These are phyloP conservation scores for Colletotrichum camelliae DNA, from an alignment of 2,329 filamentous ascomycete genomes.

Conservation along the genomic window DNA sequence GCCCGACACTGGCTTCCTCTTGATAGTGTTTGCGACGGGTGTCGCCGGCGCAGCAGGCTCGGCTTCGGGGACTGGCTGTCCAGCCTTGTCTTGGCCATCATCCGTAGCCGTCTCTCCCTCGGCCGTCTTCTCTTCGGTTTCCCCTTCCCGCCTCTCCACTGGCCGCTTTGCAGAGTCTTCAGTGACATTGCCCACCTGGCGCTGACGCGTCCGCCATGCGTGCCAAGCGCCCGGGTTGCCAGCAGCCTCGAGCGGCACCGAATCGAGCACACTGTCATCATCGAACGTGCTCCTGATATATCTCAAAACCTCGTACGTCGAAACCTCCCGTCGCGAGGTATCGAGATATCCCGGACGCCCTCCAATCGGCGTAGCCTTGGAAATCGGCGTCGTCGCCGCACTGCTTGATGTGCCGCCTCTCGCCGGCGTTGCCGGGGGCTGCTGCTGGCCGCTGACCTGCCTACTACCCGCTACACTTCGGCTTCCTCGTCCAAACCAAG, in stretches of 20 bases:
- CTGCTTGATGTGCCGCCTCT: conserved; percentile 24
- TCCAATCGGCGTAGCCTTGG: conserved; percentile 31
- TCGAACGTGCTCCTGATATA: conserved; percentile 88
- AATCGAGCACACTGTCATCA: conserved; percentile 77
- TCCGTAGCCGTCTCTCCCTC: not conserved
- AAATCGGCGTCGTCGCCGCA: conserved; percentile 34
- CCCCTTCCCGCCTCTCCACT: not conserved
- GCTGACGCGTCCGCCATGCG: conserved; percentile 77
- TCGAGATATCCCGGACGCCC: conserved; percentile 44
- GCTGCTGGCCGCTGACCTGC: conserved; percentile 46
- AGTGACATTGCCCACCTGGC: conserved; percentile 7
- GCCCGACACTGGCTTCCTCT: conserved; percentile 18
- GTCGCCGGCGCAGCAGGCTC: not conserved
- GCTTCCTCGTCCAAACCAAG: conserved; percentile 77
- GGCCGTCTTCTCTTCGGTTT: not conserved
- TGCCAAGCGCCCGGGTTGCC: conserved; percentile 94
- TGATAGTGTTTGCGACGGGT: not conserved
- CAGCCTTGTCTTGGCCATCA: not conserved
- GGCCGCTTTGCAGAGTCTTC: not conserved
- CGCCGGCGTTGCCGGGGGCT: conserved; percentile 29
- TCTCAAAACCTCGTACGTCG: conserved; percentile 72
- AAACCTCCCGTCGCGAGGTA: conserved; percentile 48
- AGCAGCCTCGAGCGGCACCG: conserved; percentile 78
- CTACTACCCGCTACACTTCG: conserved; percentile 42
- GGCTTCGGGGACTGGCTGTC: conserved; percentile 24